Conservation (phyloP, 208 protist species). For the Crithidia bombi region DNA sequence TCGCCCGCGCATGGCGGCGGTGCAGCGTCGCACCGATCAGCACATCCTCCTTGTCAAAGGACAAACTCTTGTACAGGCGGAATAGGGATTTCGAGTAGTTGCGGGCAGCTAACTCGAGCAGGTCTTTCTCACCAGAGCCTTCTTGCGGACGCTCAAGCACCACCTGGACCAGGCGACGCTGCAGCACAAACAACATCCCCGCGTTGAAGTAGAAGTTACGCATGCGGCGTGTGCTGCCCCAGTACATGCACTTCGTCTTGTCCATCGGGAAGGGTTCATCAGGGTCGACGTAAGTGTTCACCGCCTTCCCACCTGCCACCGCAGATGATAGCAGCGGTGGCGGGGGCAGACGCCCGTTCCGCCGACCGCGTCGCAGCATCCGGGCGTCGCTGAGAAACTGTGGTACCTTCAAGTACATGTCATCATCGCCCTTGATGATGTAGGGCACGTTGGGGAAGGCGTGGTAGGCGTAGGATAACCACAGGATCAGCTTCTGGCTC, state of each 20-base stretch:
- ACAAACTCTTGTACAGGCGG: too few relatives aligned
- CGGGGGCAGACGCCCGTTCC: too few relatives aligned
- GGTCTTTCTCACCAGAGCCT: neutral
- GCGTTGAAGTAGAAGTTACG: neutral
- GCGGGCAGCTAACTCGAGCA: neutral
- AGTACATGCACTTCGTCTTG: slow-evolving; percentile 24
- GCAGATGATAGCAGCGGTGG: neutral
- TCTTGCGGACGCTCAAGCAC: slow-evolving; percentile 9
- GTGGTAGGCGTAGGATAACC: slow-evolving; percentile 42
- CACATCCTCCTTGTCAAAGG: too few relatives aligned
- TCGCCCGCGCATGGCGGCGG: too few relatives aligned
- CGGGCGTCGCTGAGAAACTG: slow-evolving; percentile 48
- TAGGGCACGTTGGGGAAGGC: slow-evolving; percentile 36
- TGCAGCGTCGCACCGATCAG: too few relatives aligned
- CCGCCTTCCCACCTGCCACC: neutral
- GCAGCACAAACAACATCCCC: slow-evolving; percentile 19
- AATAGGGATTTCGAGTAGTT: neutral
- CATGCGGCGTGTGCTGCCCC: slow-evolving; percentile 16
- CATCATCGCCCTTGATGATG: slow-evolving; percentile 58
- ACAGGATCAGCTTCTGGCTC: slow-evolving; percentile 50
- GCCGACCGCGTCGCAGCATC: too few relatives aligned
- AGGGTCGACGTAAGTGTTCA: neutral
- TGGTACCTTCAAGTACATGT: slow-evolving; percentile 54
- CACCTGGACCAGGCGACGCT: slow-evolving; percentile 2
- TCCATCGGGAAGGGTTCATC: neutral